Evolutionary conservation across 805 yeast genomes (phyloP).

Genomic region (Candida germanica): DNA sequence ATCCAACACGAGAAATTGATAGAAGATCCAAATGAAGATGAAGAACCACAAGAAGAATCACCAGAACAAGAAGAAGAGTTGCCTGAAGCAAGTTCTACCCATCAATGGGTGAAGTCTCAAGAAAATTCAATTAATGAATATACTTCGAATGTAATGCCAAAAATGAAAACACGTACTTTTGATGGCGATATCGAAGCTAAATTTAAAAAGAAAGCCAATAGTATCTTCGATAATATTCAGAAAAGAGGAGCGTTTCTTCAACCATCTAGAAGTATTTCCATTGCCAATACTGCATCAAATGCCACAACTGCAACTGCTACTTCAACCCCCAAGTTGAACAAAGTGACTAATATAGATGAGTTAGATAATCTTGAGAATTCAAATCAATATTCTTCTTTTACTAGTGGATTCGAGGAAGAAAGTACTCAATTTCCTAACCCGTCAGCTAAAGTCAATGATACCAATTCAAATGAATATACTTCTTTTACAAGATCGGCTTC

Average conservation of each 20-base stretch:
- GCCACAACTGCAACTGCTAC: conserved; percentile 26
- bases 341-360: conserved; percentile 12
- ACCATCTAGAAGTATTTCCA: conserved; percentile 4
- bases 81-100: not conserved
- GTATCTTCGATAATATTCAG: conserved; percentile 37
- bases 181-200: conserved; percentile 33
- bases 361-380: conserved; percentile 6
- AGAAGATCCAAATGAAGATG: conserved; percentile 7
- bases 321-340: conserved; percentile 36
- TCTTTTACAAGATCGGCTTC: conserved; percentile 9
- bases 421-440: conserved; percentile 13
- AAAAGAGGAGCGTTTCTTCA: conserved; percentile 27
- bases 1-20: conserved; percentile 2
- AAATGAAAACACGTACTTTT: conserved; percentile 20
- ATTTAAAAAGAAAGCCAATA: conserved; percentile 36
- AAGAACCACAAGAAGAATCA: not conserved
- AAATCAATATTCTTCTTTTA: conserved; percentile 30
- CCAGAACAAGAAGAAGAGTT: not conserved
- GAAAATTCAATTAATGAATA: not conserved
- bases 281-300: not conserved
- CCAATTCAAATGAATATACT: conserved; percentile 13
- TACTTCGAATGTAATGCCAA: conserved; percentile 13
- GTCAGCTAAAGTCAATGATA: conserved; percentile 3
- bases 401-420: conserved; percentile 29
- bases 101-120: too few species aligned